Percentiles rank a stretch among this genome's conserved stretches.
phyloP scores from a whole-genome alignment of 2,329 filamentous ascomycete species.

The Colletotrichum orbiculare region DNA sequence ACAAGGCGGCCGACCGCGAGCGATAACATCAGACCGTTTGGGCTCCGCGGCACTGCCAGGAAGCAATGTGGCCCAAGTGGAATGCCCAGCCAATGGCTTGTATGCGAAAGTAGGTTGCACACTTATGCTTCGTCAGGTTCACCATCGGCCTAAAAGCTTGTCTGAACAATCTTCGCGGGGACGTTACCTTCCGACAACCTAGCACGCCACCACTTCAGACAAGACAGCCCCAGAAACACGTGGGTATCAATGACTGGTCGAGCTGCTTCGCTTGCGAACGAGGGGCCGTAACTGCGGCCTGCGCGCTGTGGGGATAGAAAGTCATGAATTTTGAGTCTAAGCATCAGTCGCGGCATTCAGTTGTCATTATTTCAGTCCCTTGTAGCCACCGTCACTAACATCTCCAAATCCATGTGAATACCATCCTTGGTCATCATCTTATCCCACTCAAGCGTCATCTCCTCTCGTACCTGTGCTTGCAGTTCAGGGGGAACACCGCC shows the following conservation, averaged over 20 bases:
- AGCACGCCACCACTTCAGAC: not conserved
- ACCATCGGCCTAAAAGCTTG: not conserved
- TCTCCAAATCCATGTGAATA: slow-evolving; percentile 17
- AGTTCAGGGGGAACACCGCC: slow-evolving; percentile 16
- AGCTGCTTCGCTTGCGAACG: not conserved
- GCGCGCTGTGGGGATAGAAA: not conserved
- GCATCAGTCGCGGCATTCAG: no score
- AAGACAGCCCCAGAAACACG: not conserved
- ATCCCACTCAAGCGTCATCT: slow-evolving; percentile 25
- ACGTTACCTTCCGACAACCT: not conserved
- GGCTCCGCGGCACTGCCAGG: not conserved
- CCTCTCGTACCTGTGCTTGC: slow-evolving; percentile 8
- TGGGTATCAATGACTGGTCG: not conserved
- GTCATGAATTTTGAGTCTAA: not conserved
- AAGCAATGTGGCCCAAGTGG: not conserved
- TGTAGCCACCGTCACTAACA: slow-evolving; percentile 17
- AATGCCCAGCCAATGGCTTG: not conserved
- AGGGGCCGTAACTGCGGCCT: not conserved
- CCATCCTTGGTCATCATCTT: slow-evolving; percentile 18
- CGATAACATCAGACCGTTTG: not conserved
- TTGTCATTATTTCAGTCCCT: not conserved
- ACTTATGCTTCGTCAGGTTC: not conserved
- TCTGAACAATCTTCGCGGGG: not conserved
- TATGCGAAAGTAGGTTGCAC: not conserved
- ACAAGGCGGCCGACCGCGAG: not conserved